Evolutionary conservation across 768 basidiomycete species (phyloP), one percentile per base, ranked within the genome.

Genomic region (Cytidiella melzeri): DNA sequence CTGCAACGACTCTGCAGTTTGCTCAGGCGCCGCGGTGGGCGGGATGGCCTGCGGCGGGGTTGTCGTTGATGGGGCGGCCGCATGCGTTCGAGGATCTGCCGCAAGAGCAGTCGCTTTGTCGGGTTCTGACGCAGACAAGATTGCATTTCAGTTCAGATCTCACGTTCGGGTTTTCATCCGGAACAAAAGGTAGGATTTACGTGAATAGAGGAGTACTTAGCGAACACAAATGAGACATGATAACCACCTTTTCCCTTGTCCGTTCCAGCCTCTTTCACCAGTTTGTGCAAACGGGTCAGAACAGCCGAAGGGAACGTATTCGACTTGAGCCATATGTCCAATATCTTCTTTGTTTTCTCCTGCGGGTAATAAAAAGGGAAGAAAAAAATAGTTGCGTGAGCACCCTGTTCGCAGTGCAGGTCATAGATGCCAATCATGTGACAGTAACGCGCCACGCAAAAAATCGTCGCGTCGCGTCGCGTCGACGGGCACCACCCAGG

Each of bases 341-440:
- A 81, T 62, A 99, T 83, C 69, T 98, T 98, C 75, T 87, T 86
- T 41, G 89, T 79, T 73, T 99, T 99, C 74, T 96, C 95, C 94
- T 97, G 75, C 68, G 64, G 52, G 51, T 63, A 19, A 41, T 23
- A 19, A 36, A 10, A 10, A 36, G 34, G 34, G 10, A 18, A 36
- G 10, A 36, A 18, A 36, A 18, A 10, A 36, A 19, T 38, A 38
- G 37, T 38, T 3, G 15, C 37, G 19, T 19, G 19, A 38, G 15
- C 19, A 38, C 37, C 37, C 15, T 19, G 6, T 38, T 38, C n/a
- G 37, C 15, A 20, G 41, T 41, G 39, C 36, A 38, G 36, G 19
- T n/a, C 23, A 39, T 18, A 41, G 10, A 18, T n/a, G 19, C 45
- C 40, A 49, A 49, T 53, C 63, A 63, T 64, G 61, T 66, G 64